Evolutionary conservation across 2,329 filamentous ascomycete genomes (phyloP), one percentile per base, ranked within the genome.

Genomic region (Hypocreales sp.): DNA sequence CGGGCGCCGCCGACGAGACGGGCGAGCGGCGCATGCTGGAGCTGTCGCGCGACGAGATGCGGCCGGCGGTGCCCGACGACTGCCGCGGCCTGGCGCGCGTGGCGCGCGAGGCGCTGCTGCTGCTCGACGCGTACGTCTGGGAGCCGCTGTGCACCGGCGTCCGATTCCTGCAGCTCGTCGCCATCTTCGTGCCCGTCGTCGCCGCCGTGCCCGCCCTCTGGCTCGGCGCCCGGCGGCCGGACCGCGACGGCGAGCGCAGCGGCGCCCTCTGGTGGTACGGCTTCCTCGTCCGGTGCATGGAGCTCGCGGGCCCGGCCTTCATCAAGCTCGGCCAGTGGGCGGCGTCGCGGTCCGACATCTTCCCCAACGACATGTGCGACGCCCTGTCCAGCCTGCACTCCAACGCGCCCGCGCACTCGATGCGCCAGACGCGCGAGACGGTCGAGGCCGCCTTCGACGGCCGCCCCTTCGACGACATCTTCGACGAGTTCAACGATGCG

Each of bases 301-400:
- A 98, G 54, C 67, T 75, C 46, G 83, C 87, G 12, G 90, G 90
- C 0, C 86, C 90, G 24, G 84, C 90, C 0, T 98, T 98, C 46
- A 98, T 98, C 57, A 98, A 98, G 74, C 71, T 98, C 29, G 90
- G 90, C 11, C 90, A 98, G 73, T 98, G 90, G 90, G 90, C 90
- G 12, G 90, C 90, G 4, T 95, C 90, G 5, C 69, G 90, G 47
- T 81, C 86, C 22, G 90, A 98, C 53, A 93, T 98, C 45, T 98
- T 98, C 47, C 90, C 90, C 2, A 79, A 68, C 14, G 76, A 94
- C 50, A 73, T 98, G 69, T 98, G 90, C 55, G 70, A 70, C 23
- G 74, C 86, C 47, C 90, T 98, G 87, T 92, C 86, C 2, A 80
- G 84, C 35, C 66, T 98, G 24, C 90, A 98, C 55, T 94, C 90